Conservation (phyloP, 148 eudicot species). For the Vaccinium macrocarpon region DNA sequence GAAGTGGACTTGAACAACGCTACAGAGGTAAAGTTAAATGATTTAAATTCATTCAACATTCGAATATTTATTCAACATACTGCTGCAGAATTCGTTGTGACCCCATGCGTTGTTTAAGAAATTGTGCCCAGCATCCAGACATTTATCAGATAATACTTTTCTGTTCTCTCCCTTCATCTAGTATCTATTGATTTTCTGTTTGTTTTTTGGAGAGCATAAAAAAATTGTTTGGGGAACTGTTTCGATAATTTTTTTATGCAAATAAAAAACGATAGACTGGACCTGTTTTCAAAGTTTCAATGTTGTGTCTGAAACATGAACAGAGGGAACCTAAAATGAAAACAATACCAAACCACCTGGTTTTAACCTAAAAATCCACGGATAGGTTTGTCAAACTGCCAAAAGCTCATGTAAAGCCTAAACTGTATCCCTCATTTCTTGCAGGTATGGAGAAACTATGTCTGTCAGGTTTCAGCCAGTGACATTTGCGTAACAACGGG, state of each 20-base stretch:
- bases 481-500: constrained; percentile 71
- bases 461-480: constrained; percentile 58
- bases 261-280: not conserved
- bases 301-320: not conserved
- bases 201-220: not conserved
- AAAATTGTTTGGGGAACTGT: not conserved
- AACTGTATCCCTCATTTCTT: constrained; percentile 1
- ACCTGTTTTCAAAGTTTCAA: not conserved
- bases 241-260: not conserved
- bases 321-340: not conserved
- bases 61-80: not conserved
- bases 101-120: not conserved
- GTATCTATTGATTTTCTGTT: no score
- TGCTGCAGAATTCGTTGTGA: not conserved
- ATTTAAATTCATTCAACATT: not conserved
- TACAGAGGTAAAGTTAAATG: constrained; percentile 55
- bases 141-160: not conserved
- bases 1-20: constrained; percentile 79
- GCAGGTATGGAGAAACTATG: constrained; percentile 65
- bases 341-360: not conserved
- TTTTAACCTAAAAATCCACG: not conserved
- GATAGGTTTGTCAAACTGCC: not conserved
- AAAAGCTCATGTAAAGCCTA: not conserved
- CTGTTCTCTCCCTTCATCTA: not conserved
- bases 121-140: not conserved